phyloP scores from a whole-genome alignment of 1,139 yeast species.

The Hyphopichia wangnamkhiaoensis region DNA sequence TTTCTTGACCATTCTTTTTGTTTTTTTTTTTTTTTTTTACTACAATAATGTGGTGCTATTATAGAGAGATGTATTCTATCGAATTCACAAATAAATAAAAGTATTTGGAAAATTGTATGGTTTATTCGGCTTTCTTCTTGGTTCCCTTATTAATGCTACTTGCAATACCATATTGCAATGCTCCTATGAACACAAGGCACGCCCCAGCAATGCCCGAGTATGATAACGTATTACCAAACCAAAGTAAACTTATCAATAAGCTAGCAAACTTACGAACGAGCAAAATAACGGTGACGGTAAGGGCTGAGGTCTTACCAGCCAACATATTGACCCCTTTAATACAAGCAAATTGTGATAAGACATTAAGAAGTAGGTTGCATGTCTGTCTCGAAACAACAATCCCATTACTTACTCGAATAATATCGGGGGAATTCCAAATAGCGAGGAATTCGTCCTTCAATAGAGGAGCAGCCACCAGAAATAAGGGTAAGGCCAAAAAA shows the following conservation, averaged over 20 bases:
- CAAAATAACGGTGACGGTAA: constrained; percentile 62
- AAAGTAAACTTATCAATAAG: constrained; percentile 51
- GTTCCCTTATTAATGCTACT: not conserved
- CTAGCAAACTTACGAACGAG: constrained; percentile 63
- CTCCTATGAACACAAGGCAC: constrained; percentile 53
- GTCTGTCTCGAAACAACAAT: constrained; percentile 16
- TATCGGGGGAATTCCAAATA: constrained; percentile 10
- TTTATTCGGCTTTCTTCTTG: not conserved
- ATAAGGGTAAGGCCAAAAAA: constrained; percentile 57
- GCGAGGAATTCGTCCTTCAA: constrained; percentile 16
- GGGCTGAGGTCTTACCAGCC: constrained; percentile 57
- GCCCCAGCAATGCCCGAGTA: constrained; percentile 47
- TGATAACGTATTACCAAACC: constrained; percentile 48
- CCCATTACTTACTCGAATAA: not conserved
- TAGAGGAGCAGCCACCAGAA: constrained; percentile 32
- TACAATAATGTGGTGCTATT: too few relatives aligned
- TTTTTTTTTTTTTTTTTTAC: too few relatives aligned
- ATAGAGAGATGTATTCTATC: too few relatives aligned
- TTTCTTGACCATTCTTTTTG: too few relatives aligned
- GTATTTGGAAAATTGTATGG: too few relatives aligned
- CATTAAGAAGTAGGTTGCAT: constrained; percentile 40
- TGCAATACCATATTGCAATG: constrained; percentile 39
- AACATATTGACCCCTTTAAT: constrained; percentile 66
- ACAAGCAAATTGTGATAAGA: constrained; percentile 64
- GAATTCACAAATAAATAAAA: too few relatives aligned